Evolutionary conservation across 176 grass and related monocot genomes (phyloP), one percentile per base, ranked within the genome.

Genomic region (Alloteropsis semialata): DNA sequence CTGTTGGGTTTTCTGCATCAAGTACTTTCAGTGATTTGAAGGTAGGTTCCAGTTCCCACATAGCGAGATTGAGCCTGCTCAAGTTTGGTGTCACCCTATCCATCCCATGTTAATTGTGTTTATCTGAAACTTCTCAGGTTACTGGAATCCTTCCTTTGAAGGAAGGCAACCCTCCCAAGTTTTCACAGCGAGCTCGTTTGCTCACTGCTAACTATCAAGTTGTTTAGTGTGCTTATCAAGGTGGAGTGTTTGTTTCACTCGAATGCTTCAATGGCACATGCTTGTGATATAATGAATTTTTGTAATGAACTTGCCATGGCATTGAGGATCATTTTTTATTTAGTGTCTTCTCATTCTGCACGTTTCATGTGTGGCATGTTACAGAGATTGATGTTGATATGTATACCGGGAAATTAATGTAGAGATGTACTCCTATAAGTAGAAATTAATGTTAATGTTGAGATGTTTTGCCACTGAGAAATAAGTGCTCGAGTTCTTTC

Each of bases 21-120:
- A 90, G 69, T 81, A 97, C 89, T 70, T 97, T 85, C 82, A 97
- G 94, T 53, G 94, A 93, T 76, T 83, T 91, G 48, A 93, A 89
- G 94, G 91, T 97, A 71, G 5, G 72, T 81, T 76, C 4, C 44
- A 6, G 27, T 32, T 19, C 22, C 5, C 55, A 46, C 33, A 45
- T 32, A 56, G 44, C 46, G 6, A n/a, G 9, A 24, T 50, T 33
- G 55, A 63, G 36, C 27, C 9, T 16, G 38, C 17, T 63, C 53
- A 37, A 80, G 2, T 33, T 60, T 64, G 16, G 1, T 45, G 22
- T 74, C 3, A 38, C 17, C 27, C 22, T 30, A 37, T 62, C 45
- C 48, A 55, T 37, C 38, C 50, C 3, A 33, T 74, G 7, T 73
- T 65, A 38, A 69, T 29, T 74, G 65, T 10, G 3, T 50, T 73